Conservation (phyloP, 2,329 filamentous ascomycete genomes). For the Fusarium acutatum region DNA sequence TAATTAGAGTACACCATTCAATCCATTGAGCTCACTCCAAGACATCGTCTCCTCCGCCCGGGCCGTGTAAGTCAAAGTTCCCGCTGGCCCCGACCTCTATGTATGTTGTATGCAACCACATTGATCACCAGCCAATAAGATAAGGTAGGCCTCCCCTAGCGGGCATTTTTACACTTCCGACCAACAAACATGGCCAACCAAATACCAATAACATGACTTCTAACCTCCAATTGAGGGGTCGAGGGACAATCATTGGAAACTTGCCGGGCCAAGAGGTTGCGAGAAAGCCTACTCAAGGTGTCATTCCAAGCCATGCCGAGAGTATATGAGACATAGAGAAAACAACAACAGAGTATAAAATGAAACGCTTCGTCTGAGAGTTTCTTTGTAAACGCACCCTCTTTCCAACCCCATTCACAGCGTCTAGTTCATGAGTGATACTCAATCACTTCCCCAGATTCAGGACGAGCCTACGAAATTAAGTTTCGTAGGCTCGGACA, state of each 20-base stretch:
- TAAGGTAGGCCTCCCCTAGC: slow-evolving; percentile 28
- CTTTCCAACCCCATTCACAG: background rate
- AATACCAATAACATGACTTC: slow-evolving; percentile 8
- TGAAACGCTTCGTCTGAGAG: background rate
- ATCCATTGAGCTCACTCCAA: slow-evolving; percentile 8
- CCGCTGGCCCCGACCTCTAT: background rate
- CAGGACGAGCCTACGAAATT: slow-evolving; percentile 26
- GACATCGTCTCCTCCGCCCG: background rate
- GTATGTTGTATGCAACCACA: slow-evolving; percentile 12
- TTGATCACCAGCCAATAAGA: slow-evolving; percentile 14
- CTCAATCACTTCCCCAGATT: background rate
- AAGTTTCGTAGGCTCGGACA: slow-evolving; percentile 25
- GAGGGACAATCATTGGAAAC: slow-evolving; percentile 14
- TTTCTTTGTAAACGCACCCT: background rate
- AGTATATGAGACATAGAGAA: background rate
- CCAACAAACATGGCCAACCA: slow-evolving; percentile 27
- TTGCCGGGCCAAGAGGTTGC: background rate
- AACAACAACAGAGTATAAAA: slow-evolving; percentile 15
- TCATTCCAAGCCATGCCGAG: slow-evolving; percentile 1
- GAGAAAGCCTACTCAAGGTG: background rate
- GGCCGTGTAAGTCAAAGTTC: slow-evolving; percentile 6
- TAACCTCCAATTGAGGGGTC: slow-evolving; percentile 10
- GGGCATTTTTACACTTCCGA: slow-evolving; percentile 29
- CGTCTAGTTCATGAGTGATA: slow-evolving; percentile 18
- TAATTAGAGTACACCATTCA: slow-evolving; percentile 5